Evolutionary conservation across 2,329 filamentous ascomycete species (phyloP).

Genomic region (Paramyrothecium roridum): DNA sequence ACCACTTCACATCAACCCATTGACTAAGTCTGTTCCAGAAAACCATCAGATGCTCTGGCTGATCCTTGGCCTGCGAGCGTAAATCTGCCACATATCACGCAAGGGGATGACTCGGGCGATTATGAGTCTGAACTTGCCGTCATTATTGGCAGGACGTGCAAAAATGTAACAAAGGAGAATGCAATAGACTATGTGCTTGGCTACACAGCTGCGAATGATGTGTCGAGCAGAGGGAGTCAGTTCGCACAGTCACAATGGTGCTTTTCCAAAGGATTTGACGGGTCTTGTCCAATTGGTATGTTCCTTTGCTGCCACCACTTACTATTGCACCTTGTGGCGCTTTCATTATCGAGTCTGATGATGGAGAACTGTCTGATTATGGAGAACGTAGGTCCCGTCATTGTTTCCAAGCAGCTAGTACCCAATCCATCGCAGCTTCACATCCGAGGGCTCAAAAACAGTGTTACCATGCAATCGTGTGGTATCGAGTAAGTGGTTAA

Average conservation of each 20-base stretch:
- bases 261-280: constrained; percentile 57
- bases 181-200: constrained; percentile 60
- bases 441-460: constrained; percentile 57
- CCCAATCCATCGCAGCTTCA: constrained; percentile 53
- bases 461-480: constrained; percentile 23
- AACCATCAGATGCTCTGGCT: constrained; percentile 50
- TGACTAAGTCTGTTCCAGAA: constrained; percentile 22
- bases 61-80: constrained; percentile 52
- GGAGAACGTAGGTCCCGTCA: constrained; percentile 54
- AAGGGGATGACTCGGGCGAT: constrained; percentile 51
- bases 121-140: constrained; percentile 59
- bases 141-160: constrained; percentile 46
- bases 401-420: constrained; percentile 55
- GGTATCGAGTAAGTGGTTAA: constrained; percentile 19
- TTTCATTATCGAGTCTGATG: too few relatives aligned
- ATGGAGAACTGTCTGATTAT: neutral
- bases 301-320: neutral
- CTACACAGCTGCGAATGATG: constrained; percentile 62
- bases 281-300: constrained; percentile 43
- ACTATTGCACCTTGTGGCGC: too few relatives aligned
- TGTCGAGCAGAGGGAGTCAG: constrained; percentile 39
- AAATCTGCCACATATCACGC: constrained; percentile 45
- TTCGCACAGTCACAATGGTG: constrained; percentile 23
- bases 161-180: constrained; percentile 54
- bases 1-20: neutral